These are phyloP conservation scores for Saccharomycopsis sp. DNA, from an alignment of 805 yeast genomes.

Conservation along the genomic window DNA sequence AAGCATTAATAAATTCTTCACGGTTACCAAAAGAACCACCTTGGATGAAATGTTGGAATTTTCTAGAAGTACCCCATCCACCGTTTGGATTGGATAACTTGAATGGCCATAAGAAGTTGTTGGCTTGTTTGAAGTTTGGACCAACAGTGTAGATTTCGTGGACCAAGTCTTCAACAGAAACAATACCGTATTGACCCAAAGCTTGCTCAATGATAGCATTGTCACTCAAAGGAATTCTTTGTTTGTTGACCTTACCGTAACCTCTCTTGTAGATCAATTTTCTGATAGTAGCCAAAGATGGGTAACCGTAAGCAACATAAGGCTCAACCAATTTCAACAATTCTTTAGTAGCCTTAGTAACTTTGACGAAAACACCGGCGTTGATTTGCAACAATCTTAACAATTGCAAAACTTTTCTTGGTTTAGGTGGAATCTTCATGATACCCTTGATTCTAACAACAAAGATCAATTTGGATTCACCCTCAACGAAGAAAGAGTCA, in stretches of 20 bases:
- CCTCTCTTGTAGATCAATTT: slow-evolving; percentile 96
- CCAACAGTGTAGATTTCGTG: slow-evolving; percentile 96
- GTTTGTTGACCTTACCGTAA: slow-evolving; percentile 94
- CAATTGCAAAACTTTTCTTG: slow-evolving; percentile 96
- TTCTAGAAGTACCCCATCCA: slow-evolving; percentile 96
- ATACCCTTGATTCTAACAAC: slow-evolving; percentile 99
- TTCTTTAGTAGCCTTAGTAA: slow-evolving; percentile 93
- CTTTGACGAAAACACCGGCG: slow-evolving; percentile 91
- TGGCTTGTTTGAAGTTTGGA: slow-evolving; percentile 97
- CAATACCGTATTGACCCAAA: slow-evolving; percentile 89
- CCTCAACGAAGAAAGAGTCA: slow-evolving; percentile 92
- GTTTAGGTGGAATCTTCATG: slow-evolving; percentile 97
- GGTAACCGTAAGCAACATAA: slow-evolving; percentile 97
- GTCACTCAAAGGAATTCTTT: slow-evolving; percentile 86
- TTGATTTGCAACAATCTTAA: slow-evolving; percentile 90
- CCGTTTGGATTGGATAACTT: slow-evolving; percentile 93
- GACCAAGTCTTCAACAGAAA: slow-evolving; percentile 86
- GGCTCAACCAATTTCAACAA: slow-evolving; percentile 92
- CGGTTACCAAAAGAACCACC: slow-evolving; percentile 99
- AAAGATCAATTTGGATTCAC: slow-evolving; percentile 90
- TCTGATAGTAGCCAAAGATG: slow-evolving; percentile 85
- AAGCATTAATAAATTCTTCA: slow-evolving; percentile 90
- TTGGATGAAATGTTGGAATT: slow-evolving; percentile 94
- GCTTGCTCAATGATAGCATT: slow-evolving; percentile 81
- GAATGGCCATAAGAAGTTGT: slow-evolving; percentile 99